Evolutionary conservation across 2,329 filamentous ascomycete species (phyloP).

Genomic region (Clonostachys chloroleuca): DNA sequence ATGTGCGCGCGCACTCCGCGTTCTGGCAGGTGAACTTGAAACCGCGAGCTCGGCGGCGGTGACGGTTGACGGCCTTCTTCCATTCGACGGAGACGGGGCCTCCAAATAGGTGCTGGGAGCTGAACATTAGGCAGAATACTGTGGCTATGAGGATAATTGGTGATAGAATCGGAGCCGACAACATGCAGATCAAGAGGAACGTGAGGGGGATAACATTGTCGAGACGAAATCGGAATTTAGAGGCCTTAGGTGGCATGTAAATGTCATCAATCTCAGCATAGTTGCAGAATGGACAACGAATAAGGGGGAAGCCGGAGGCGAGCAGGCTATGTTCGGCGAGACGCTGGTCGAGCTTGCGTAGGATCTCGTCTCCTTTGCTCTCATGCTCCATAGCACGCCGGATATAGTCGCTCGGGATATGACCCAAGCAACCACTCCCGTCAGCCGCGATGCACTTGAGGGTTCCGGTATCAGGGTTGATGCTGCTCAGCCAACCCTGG

Average conservation of each 20-base stretch:
- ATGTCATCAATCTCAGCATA: constrained; percentile 87
- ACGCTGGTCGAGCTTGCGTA: constrained; percentile 73
- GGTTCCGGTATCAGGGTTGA: constrained; percentile 68
- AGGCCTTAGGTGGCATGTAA: constrained; percentile 54
- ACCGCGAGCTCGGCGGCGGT: constrained; percentile 67
- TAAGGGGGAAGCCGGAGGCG: constrained; percentile 68
- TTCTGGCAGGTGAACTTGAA: constrained; percentile 75
- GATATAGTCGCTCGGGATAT: constrained; percentile 65
- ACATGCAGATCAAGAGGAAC: constrained; percentile 47
- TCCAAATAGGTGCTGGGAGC: constrained; percentile 34
- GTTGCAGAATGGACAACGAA: constrained; percentile 84
- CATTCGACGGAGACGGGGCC: constrained; percentile 41
- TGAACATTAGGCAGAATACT: constrained; percentile 36
- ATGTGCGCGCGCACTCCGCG: constrained; percentile 61
- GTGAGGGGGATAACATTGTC: constrained; percentile 41
- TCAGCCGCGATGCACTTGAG: constrained; percentile 80
- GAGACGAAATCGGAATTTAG: constrained; percentile 51
- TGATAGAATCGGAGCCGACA: constrained; percentile 52
- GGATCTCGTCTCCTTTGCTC: constrained; percentile 65
- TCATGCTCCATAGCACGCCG: constrained; percentile 67
- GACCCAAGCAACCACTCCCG: constrained; percentile 66
- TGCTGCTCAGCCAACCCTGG: constrained; percentile 82
- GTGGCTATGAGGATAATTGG: constrained; percentile 43
- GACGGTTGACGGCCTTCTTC: constrained; percentile 56
- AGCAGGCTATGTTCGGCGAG: constrained; percentile 72